Evolutionary conservation across 768 basidiomycete genomes (phyloP), one percentile per base, ranked within the genome.

Genomic region (Sarcodon aspratus): DNA sequence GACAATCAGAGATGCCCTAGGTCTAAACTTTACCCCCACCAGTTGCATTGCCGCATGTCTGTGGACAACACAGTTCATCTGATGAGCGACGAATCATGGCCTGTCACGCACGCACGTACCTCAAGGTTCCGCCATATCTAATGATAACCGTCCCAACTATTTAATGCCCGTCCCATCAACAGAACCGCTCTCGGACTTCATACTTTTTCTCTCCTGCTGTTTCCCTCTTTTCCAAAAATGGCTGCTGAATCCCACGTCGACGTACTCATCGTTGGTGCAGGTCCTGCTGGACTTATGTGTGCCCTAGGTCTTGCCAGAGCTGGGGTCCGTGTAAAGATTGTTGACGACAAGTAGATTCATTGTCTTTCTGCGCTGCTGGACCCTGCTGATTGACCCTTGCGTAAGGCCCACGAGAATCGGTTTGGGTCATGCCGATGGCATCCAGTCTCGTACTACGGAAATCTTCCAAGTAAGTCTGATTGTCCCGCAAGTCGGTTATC

Each of bases 341-440:
- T 73, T 9, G 71, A 73, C 50, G 63, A 70, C 53, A 60, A 69
- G 68, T 69, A 46, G 9, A 55, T 27, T 27, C 21, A 27, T 27
- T 27, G 3, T 27, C 21, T 27, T 27, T 27, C 21, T 27, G 21
- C 5, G 21, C 5, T 27, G 5, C 21, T 5, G 21, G 21, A 27
- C 21, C 21, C 21, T 27, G 3, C 21, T 27, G 2, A 27, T 27
- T 27, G 3, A n/a, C 5, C 5, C 21, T 27, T 27, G 21, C 5
- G 21, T 27, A 27, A 75, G 73, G 33, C 59, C 68, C 9, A 9
- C 32, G 1, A 67, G 61, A 48, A 65, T 76, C 17, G 49, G 63
- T 4, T 69, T 69, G 2, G 76, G 76, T 36, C 76, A 76, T 53
- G 76, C 77, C 2, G 76, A 78, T 50, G 76, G 76, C 33, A 75